A percentile compares a stretch with the other conserved stretches of the same genome.
These are phyloP conservation scores for Selaginella moellendorffii DNA, from an alignment of 75 land plant species.

Conservation along the genomic window DNA sequence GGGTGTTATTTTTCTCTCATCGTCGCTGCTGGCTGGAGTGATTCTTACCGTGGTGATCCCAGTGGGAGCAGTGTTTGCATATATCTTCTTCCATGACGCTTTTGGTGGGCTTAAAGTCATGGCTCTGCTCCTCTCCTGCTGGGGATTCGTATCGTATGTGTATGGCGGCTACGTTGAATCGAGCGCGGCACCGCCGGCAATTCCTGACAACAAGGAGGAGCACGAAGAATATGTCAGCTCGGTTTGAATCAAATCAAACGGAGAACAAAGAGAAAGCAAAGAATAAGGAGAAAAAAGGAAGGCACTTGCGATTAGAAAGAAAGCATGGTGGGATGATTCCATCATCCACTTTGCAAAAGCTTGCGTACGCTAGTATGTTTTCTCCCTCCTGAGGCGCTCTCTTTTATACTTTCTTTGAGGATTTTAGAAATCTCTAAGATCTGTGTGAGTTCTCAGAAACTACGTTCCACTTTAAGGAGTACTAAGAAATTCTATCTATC, in stretches of 20 bases:
- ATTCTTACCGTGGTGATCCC: neutral
- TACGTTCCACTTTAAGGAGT: too few relatives aligned
- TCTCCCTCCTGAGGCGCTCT: neutral
- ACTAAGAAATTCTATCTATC: too few relatives aligned
- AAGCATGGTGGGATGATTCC: neutral
- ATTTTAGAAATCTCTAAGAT: too few relatives aligned
- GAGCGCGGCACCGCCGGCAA: neutral
- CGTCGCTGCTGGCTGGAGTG: neutral
- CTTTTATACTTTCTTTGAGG: neutral
- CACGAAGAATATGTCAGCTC: neutral
- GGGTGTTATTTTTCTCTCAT: constrained; percentile 1
- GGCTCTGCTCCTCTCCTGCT: neutral
- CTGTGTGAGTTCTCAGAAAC: too few relatives aligned
- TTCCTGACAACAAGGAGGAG: neutral
- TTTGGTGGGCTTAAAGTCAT: constrained; percentile 4
- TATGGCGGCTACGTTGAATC: neutral
- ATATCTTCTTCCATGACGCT: neutral
- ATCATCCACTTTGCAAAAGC: neutral
- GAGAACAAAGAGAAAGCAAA: neutral
- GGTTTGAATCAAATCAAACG: neutral
- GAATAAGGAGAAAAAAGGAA: too few relatives aligned
- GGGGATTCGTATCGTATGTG: constrained; percentile 3
- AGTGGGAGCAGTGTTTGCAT: neutral
- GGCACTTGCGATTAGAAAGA: too few relatives aligned
- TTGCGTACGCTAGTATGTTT: neutral